A percentile compares a stretch with the other conserved stretches of the same genome.
These are phyloP conservation scores for Anisodus acutangulus DNA, from an alignment of 257 asterid genomes.

Conservation along the genomic window DNA sequence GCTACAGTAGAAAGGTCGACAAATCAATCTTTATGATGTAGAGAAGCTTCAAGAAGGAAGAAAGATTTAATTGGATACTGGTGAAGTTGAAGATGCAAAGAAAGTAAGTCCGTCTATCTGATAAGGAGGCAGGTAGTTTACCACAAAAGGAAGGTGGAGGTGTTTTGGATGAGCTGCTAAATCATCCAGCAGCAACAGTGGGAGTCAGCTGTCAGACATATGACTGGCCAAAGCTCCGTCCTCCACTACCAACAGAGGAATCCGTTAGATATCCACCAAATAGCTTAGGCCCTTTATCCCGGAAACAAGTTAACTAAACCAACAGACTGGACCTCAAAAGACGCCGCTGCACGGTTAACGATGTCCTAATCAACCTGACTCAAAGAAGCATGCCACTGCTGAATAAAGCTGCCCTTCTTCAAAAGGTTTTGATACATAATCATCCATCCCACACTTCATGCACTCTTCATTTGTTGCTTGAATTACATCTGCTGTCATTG, in stretches of 20 bases:
- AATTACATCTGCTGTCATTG: conserved; percentile 78
- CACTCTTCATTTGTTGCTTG: conserved; percentile 67
- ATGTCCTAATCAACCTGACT: conserved; percentile 40
- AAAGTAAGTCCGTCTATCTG: background rate
- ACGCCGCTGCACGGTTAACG: background rate
- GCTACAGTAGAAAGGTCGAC: background rate
- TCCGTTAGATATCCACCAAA: conserved; percentile 6
- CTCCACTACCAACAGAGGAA: conserved; percentile 25
- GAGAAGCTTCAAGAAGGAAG: conserved; percentile 1
- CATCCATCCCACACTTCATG: conserved; percentile 71
- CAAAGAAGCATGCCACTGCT: conserved; percentile 63
- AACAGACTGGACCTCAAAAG: background rate
- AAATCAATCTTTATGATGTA: background rate
- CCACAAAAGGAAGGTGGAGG: conserved; percentile 15
- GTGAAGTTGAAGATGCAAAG: background rate
- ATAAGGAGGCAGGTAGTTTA: conserved; percentile 16
- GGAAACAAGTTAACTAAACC: conserved; percentile 16
- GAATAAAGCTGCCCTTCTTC: conserved; percentile 72
- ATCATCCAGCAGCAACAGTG: conserved; percentile 27
- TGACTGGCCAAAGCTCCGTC: background rate
- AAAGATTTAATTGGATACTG: background rate
- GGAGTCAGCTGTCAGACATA: conserved; percentile 10
- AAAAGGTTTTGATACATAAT: conserved; percentile 66
- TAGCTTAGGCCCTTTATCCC: conserved; percentile 28
- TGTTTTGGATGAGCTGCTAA: conserved; percentile 22